Evolutionary conservation across 2,329 filamentous ascomycete species (phyloP), one percentile per base, ranked within the genome.

Genomic region (Colletotrichum lentis): DNA sequence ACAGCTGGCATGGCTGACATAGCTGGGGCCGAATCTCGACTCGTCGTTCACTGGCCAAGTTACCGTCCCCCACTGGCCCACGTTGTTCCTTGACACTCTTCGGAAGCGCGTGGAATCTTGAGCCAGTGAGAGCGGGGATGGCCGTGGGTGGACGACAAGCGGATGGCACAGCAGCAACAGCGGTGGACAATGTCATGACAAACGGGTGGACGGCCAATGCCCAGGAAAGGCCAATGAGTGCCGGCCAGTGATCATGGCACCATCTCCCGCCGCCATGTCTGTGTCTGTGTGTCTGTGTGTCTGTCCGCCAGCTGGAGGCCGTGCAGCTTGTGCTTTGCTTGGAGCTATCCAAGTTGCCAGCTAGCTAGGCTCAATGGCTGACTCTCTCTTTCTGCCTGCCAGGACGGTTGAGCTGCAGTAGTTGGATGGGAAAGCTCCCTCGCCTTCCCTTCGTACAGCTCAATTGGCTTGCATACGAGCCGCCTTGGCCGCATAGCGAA

Each of bases 41-140:
- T 46, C 39, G 27, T 12, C 43, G 18, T 54, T 43, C 27, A n/a
- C 37, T 55, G 56, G 55, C 50, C 66, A 57, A 61, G 62, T 66
- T 31, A 66, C 49, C 62, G 39, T 66, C 62, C 66, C 65, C 62
- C 66, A 66, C 66, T 66, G 49, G 66, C 66, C 66, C 66, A 69
- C 50, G 62, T 68, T 66, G 62, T 41, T 27, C 56, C 62, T 47
- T 43, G 50, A 56, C 66, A 69, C 18, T 65, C 18, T 65, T 60
- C 54, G 58, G 67, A 69, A 69, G 44, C 39, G 47, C 52, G 64
- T 69, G 47, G 67, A 69, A 69, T 69, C 67, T 68, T 69, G 62
- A 43, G 49, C 65, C 44, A 56, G 43, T 22, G 61, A 47, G 35
- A 61, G 62, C 66, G 66, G 66, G 56, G 66, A 49, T 43, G 35